A percentile compares a stretch with the other conserved stretches of the same genome.
Evolutionary conservation across 768 basidiomycete species (phyloP).

Genomic region (Amanita thiersii): DNA sequence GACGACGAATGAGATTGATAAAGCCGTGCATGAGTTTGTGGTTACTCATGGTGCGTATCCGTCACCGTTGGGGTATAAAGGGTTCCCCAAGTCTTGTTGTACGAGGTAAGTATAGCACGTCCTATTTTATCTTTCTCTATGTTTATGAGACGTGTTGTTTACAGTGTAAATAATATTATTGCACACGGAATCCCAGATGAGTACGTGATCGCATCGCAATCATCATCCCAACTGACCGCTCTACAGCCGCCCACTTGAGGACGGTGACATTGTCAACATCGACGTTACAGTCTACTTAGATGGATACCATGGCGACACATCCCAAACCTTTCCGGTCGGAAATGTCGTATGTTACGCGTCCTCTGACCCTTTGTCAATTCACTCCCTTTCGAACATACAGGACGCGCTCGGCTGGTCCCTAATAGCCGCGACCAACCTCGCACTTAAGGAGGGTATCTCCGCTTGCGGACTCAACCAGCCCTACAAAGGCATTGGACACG

Average conservation of each 20-base stretch:
- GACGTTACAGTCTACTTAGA: conserved; percentile 82
- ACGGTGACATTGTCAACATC: conserved; percentile 84
- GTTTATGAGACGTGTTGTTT: conserved; percentile 34
- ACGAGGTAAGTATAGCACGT: conserved; percentile 41
- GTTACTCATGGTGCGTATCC: conserved; percentile 70
- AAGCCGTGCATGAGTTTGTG: conserved; percentile 64
- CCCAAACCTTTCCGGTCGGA: conserved; percentile 75
- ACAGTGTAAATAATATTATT: conserved; percentile 81
- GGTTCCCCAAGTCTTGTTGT: conserved; percentile 73
- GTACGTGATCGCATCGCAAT: conserved; percentile 31
- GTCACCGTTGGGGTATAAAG: conserved; percentile 71
- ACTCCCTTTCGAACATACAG: conserved; percentile 30
- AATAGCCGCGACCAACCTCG: conserved; percentile 50
- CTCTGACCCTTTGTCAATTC: neutral
- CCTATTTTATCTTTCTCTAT: neutral
- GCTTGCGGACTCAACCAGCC: conserved; percentile 68
- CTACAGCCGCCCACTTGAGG: conserved; percentile 64
- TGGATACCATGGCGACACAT: conserved; percentile 88
- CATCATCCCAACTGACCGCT: neutral
- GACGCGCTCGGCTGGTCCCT: conserved; percentile 65
- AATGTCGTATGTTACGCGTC: conserved; percentile 46
- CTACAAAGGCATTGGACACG: conserved; percentile 62
- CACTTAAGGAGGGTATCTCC: conserved; percentile 61
- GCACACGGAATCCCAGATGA: conserved; percentile 89
- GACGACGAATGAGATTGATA: conserved; percentile 74